Evolutionary conservation across 2,329 filamentous ascomycete genomes (phyloP).

Genomic region (Ophiostoma quercus): DNA sequence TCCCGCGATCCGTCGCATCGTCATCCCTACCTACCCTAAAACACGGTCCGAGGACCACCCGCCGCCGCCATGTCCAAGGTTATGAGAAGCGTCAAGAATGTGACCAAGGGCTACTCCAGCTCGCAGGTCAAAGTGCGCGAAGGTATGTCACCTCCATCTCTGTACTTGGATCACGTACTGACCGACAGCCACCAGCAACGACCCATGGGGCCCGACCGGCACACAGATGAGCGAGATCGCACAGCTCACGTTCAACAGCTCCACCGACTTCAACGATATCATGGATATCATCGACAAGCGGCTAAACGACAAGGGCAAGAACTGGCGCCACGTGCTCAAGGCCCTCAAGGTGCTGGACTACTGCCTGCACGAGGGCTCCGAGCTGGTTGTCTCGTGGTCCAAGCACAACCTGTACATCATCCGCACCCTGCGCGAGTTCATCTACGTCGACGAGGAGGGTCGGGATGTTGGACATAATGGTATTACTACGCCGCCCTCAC

Average conservation of each 20-base stretch:
- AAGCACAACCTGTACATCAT: constrained; percentile 98
- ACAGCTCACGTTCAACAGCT: constrained; percentile 94
- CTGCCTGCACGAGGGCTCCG: constrained; percentile 93
- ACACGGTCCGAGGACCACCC: constrained; percentile 23
- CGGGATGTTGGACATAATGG: constrained; percentile 95
- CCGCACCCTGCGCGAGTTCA: constrained; percentile 95
- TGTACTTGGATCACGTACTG: too few species aligned
- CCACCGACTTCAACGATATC: constrained; percentile 97
- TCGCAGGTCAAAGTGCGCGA: constrained; percentile 98
- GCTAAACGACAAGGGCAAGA: constrained; percentile 98
- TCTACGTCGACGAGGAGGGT: constrained; percentile 92
- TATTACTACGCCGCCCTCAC: constrained; percentile 35
- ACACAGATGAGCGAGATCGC: constrained; percentile 99
- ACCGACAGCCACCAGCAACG: constrained; percentile 83
- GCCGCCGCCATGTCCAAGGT: constrained; percentile 80
- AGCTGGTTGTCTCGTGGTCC: constrained; percentile 95
- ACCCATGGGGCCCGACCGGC: constrained; percentile 95
- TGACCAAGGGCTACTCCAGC: constrained; percentile 95
- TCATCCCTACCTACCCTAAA: neutral
- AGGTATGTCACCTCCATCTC: constrained; percentile 63
- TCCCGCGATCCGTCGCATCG: constrained; percentile 6
- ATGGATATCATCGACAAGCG: constrained; percentile 99
- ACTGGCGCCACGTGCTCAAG: constrained; percentile 97
- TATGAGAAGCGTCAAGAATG: constrained; percentile 96
- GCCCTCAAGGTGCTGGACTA: constrained; percentile 97